Evolutionary conservation across 371 early-diverging fungal genomes (phyloP).

Genomic region (Apophysomyces ossiformis): DNA sequence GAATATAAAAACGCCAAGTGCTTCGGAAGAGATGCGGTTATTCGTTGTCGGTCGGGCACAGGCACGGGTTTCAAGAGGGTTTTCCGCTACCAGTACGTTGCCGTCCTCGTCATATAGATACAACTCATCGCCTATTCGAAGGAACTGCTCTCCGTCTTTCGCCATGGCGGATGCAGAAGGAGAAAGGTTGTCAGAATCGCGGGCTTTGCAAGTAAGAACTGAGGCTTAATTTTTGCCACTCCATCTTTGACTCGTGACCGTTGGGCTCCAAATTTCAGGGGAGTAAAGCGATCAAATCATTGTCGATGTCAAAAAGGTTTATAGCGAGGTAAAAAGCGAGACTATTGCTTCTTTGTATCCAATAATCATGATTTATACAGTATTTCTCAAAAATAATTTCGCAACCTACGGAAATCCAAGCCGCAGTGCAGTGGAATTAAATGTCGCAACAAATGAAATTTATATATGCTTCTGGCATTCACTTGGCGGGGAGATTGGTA

Average conservation of each 20-base stretch:
- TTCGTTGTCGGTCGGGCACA: constrained; percentile 26
- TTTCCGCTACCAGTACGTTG: constrained; percentile 35
- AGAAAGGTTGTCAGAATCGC: not conserved
- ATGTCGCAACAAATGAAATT: too few species aligned
- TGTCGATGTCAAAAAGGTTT: too few species aligned
- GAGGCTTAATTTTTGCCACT: not conserved
- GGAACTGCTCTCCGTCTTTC: constrained; percentile 26
- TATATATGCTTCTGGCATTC: too few species aligned
- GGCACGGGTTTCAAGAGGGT: constrained; percentile 41
- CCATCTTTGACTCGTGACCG: not conserved
- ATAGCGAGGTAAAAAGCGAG: too few species aligned
- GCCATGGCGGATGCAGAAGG: constrained; percentile 19
- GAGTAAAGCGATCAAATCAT: too few species aligned
- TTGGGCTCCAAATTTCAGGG: too few species aligned
- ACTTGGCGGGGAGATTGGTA: too few species aligned
- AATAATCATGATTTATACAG: too few species aligned
- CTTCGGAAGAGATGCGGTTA: constrained; percentile 27
- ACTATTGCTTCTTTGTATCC: too few species aligned
- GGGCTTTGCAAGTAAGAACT: not conserved
- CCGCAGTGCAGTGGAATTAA: too few species aligned
- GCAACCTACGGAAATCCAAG: too few species aligned
- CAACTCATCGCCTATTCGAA: constrained; percentile 45
- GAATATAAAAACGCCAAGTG: constrained; percentile 38
- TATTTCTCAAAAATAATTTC: too few species aligned
- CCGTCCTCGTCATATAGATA: constrained; percentile 35